Evolutionary conservation across 2,329 filamentous ascomycete species (phyloP).

Genomic region (Chaetomium sp.): DNA sequence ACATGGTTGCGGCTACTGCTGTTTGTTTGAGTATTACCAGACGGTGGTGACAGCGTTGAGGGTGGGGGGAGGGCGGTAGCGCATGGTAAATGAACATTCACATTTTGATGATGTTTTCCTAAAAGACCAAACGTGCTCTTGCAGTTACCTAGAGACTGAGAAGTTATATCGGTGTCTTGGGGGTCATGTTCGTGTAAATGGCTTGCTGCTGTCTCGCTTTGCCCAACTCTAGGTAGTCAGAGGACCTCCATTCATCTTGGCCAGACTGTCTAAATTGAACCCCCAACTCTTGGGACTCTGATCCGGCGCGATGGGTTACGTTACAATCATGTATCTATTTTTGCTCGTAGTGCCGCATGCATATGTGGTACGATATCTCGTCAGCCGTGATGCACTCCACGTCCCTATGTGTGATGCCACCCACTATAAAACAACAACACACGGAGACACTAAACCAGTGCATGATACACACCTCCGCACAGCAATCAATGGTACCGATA

Average conservation of each 20-base stretch:
- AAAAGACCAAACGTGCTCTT: neutral
- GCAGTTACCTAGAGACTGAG: neutral
- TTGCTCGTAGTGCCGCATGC: neutral
- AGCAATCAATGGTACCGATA: neutral
- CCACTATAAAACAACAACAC: neutral
- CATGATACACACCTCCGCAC: neutral
- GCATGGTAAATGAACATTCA: neutral
- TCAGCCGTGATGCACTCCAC: neutral
- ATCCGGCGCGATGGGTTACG: neutral
- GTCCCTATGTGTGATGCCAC: neutral
- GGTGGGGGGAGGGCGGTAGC: neutral
- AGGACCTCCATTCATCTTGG: neutral
- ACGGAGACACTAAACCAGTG: neutral
- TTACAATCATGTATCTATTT: neutral
- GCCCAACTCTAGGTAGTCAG: neutral
- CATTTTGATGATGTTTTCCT: neutral
- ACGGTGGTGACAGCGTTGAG: too few species aligned
- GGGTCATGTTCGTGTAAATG: neutral
- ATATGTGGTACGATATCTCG: neutral
- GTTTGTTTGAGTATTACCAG: neutral
- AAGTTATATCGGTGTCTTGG: neutral
- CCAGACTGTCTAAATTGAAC: neutral
- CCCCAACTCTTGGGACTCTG: neutral
- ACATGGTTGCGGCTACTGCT: neutral
- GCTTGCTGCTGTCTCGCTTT: neutral